Evolutionary conservation across 192 early-diverging fungal genomes (phyloP), one percentile per base, ranked within the genome.

Genomic region (Fimicolochytrium jonesii): DNA sequence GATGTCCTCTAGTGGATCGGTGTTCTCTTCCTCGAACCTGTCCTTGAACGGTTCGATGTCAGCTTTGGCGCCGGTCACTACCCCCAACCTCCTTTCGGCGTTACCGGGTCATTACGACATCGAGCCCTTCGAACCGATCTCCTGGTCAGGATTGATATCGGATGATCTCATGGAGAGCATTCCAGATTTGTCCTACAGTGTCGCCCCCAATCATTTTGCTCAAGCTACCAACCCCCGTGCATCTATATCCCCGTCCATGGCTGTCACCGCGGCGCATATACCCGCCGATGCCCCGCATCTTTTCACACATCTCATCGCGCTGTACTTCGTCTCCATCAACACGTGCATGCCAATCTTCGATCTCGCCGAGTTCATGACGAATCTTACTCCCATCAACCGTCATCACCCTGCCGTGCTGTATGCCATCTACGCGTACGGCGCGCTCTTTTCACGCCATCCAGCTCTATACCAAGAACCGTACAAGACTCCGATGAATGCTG

Each of bases 381-480:
- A 75, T 26, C 57, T 75, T 31, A 65, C 73, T 2, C 75, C 75
- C 20, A 28, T 20, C 26, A 79, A 79, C 60, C 65, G 71, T 20
- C 77, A 79, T 46, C 73, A 61, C 31, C 77, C 70, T 2, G 65
- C 70, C 59, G 55, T 77, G 26, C 55, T 77, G 15, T 61, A 71
- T 54, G 64, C 71, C 23, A 73, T 77, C 36, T 77, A 77, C 60
- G 53, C 71, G 3, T 57, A 68, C 59, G 73, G 68, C 0, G 56
- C 60, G 41, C 50, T 47, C 26, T 66, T 58, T 58, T 75, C 73
- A 18, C 58, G 67, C 7, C 65, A 65, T 23, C 68, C 73, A 11
- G 31, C 33, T 0, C 33, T 77, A 13, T 77, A 65, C 36, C 55
- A 67, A 46, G 45, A 51, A 10, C 75, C 71, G 13, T 70, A 68